Base-by-base conservation (phyloP, 139 green algal genomes). In the Monoraphidium neglectum region DNA sequence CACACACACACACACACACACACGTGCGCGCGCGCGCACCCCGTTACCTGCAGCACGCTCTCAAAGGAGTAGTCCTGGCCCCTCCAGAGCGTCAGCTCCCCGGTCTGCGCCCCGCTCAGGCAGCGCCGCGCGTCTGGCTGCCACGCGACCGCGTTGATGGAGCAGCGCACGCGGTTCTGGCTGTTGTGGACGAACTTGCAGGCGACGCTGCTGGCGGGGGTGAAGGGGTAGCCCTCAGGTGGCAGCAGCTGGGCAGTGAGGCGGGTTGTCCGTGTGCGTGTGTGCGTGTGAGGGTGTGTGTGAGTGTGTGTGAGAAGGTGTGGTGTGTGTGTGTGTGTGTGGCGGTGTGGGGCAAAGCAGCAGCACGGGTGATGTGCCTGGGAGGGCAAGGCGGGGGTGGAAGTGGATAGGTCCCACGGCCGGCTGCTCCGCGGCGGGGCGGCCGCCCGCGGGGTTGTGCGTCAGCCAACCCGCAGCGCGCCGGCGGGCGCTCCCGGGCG, bases 71-170 rank as follows among this genome's bases (percentile, higher is more conserved):
- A 98, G 33, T 83, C 88, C 24, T 62, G 69, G 16, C 87, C 93
- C 62, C 91, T 89, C 95, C 95, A 99, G 28, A 98, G 83, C 24
- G 91, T 95, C 35, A 99, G 94, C 81, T 98, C 93, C 8, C 95
- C 96, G 26, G 73, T 92, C 61, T 94, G 87, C 0, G 90, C 93
- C 8, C 89, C 95, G 1, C 91, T 95, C 38, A 98, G 80, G 74
- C 92, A 90, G 23, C 95, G 86, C 36, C 95, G 82, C 0, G 94
- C 96, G 24, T 97, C 97, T 8, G 95, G 95, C 6, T 88, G 96
- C 88, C 92, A 98, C 30, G 72, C 61, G 24, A 92, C 70, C 16
- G 78, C 85, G 51, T 95, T 96, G 32, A 97, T 85, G 51, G 86
- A 80, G 74, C 82, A 90, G 67, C 86, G 87, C 30, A 95, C 86